phyloP scores from a whole-genome alignment of 371 early-diverging fungal genomes.

The Entomophthora muscae region DNA sequence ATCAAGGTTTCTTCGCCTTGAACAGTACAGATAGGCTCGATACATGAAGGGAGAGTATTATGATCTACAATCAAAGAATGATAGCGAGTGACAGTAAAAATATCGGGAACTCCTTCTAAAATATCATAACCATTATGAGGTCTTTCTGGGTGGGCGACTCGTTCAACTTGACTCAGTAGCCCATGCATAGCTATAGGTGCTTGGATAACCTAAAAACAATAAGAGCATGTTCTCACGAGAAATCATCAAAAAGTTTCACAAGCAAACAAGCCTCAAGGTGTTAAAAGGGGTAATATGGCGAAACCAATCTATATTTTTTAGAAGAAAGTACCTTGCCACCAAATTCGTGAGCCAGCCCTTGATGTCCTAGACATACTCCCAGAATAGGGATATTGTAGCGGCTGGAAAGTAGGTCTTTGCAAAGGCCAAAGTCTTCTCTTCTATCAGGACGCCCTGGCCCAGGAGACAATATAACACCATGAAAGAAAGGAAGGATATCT shows the following conservation, averaged over 20 bases:
- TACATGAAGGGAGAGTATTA: slow-evolving; percentile 27
- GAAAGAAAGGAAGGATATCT: slow-evolving; percentile 24
- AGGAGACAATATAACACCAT: slow-evolving; percentile 81
- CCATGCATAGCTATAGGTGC: slow-evolving; percentile 75
- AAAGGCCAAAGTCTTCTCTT: slow-evolving; percentile 71
- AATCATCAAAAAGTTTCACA: no score
- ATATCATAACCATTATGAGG: slow-evolving; percentile 18
- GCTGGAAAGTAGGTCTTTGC: slow-evolving; percentile 33
- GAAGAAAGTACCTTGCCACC: slow-evolving; percentile 51
- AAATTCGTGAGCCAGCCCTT: slow-evolving; percentile 67
- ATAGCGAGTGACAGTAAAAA: slow-evolving; percentile 71
- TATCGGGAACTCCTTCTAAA: slow-evolving; percentile 35
- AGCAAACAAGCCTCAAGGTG: neutral
- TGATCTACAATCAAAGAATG: slow-evolving; percentile 68
- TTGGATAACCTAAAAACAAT: slow-evolving; percentile 28
- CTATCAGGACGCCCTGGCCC: slow-evolving; percentile 49
- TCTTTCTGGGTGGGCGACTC: slow-evolving; percentile 10
- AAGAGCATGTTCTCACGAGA: no score
- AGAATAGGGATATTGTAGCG: slow-evolving; percentile 57
- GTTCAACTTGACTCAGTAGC: slow-evolving; percentile 42
- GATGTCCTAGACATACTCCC: slow-evolving; percentile 97
- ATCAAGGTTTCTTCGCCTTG: slow-evolving; percentile 43
- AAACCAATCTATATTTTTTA: no score
- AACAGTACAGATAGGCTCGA: slow-evolving; percentile 32
- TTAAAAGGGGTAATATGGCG: no score